Evolutionary conservation across 345 rosid species (phyloP).

Genomic region (Orychophragmus violaceus): DNA sequence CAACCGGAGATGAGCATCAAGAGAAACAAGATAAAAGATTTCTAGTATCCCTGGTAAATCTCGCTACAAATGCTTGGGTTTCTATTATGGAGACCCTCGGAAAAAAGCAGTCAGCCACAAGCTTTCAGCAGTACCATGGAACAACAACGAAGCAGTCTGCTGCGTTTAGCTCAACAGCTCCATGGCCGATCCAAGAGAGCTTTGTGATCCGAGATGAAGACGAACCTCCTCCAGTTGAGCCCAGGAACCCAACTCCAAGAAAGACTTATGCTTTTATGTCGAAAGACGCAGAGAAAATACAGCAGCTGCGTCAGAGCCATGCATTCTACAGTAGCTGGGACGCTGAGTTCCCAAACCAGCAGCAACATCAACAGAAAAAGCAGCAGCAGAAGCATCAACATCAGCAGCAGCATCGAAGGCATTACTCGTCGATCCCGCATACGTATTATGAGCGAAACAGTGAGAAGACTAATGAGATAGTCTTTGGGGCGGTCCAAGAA

Average conservation of each 20-base stretch:
- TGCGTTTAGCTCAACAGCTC: constrained; percentile 27
- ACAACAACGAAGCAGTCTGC: constrained; percentile 23
- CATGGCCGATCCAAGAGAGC: constrained; percentile 96
- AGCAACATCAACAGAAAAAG: constrained; percentile 43
- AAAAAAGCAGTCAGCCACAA: constrained; percentile 25
- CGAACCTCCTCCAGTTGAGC: constrained; percentile 78
- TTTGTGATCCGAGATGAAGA: constrained; percentile 68
- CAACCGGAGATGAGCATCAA: constrained; percentile 51
- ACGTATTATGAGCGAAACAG: constrained; percentile 69
- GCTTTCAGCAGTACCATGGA: constrained; percentile 45
- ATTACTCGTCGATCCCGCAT: constrained; percentile 62
- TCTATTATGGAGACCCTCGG: constrained; percentile 45
- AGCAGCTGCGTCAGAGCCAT: constrained; percentile 78
- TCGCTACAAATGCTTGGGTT: constrained; percentile 48
- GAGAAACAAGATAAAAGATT: constrained; percentile 84
- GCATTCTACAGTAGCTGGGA: constrained; percentile 71
- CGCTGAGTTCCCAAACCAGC: constrained; percentile 48
- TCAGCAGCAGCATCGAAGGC: constrained; percentile 51
- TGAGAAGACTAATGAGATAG: constrained; percentile 75
- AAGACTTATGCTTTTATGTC: constrained; percentile 95
- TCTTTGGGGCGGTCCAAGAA: constrained; percentile 89
- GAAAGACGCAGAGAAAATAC: constrained; percentile 82
- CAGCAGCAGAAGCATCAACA: constrained; percentile 44
- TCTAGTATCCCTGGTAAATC: constrained; percentile 57
- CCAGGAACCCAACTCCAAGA: constrained; percentile 75